Conservation (phyloP, 2,329 filamentous ascomycete species). For the Epichloe aotearoae region DNA sequence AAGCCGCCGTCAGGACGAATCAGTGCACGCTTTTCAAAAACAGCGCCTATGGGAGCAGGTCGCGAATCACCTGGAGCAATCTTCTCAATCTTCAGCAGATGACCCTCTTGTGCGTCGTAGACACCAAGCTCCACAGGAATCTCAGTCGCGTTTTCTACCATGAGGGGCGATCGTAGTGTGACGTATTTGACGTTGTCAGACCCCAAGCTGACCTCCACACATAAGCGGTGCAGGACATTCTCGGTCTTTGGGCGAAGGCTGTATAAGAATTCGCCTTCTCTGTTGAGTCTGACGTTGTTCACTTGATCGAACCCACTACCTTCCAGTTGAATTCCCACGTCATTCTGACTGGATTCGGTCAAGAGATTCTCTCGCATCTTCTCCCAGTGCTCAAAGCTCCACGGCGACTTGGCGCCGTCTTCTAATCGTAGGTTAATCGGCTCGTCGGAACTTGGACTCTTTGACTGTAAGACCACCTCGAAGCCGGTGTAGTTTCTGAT, state of each 20-base stretch:
- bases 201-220: conserved; percentile 87
- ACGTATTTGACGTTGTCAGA: conserved; percentile 96
- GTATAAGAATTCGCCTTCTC: conserved; percentile 90
- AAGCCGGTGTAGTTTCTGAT: conserved; percentile 96
- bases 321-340: conserved; percentile 74
- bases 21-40: conserved; percentile 76
- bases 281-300: conserved; percentile 74
- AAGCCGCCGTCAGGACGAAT: conserved; percentile 91
- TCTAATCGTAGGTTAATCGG: conserved; percentile 62
- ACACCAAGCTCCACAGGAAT: conserved; percentile 91
- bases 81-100: conserved; percentile 95
- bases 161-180: conserved; percentile 78
- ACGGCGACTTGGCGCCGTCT: conserved; percentile 84
- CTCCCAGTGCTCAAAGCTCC: conserved; percentile 94
- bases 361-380: conserved; percentile 90
- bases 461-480: conserved; percentile 71
- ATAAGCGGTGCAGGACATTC: conserved; percentile 70
- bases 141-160: conserved; percentile 93
- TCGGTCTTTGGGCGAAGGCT: conserved; percentile 79
- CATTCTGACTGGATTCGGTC: conserved; percentile 65
- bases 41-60: conserved; percentile 83
- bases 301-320: conserved; percentile 89
- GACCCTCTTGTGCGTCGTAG: conserved; percentile 73
- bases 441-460: conserved; percentile 50
- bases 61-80: conserved; percentile 82